Percentiles rank a stretch among this genome's conserved stretches.
phyloP scores from a whole-genome alignment of 2,329 filamentous ascomycete genomes.

The Drechmeria coniospora region DNA sequence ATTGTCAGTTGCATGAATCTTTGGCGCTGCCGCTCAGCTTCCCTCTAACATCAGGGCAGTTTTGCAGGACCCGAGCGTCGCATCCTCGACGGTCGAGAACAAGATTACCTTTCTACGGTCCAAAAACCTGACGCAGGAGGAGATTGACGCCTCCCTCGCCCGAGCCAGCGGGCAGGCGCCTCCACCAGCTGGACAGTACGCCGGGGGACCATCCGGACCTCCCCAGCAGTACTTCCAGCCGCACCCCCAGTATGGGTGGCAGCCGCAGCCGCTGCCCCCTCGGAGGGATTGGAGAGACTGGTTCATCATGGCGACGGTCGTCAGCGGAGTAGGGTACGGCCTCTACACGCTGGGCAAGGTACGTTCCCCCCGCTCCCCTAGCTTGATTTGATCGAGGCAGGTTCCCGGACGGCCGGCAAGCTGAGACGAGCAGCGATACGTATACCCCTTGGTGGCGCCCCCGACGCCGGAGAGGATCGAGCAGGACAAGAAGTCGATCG shows the following conservation, averaged over 20 bases:
- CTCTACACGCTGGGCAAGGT: conserved; percentile 80
- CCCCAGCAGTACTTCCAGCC: conserved; percentile 30
- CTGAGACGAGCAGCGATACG: conserved; percentile 51
- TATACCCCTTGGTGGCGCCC: conserved; percentile 78
- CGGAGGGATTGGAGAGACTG: conserved; percentile 93
- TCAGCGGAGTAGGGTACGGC: conserved; percentile 78
- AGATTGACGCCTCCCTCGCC: conserved; percentile 72
- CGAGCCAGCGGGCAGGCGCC: conserved; percentile 49
- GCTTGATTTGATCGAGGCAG: neutral
- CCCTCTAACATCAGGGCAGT: conserved; percentile 35
- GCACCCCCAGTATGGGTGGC: conserved; percentile 41
- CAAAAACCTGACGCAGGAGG: conserved; percentile 93
- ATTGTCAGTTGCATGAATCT: conserved; percentile 22
- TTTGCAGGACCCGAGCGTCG: conserved; percentile 85
- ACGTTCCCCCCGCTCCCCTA: conserved; percentile 7
- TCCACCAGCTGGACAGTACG: conserved; percentile 21
- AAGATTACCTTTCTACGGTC: conserved; percentile 84
- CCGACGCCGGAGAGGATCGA: conserved; percentile 88
- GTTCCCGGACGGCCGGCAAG: too few relatives aligned
- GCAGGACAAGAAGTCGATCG: conserved; percentile 83
- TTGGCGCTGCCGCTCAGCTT: neutral
- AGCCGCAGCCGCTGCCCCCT: conserved; percentile 44
- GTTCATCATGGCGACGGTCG: conserved; percentile 98
- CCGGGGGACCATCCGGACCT: conserved; percentile 26
- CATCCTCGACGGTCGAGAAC: conserved; percentile 80